Percentiles rank a stretch among this genome's conserved stretches.
Conservation (phyloP, 208 protist genomes). For the Leishmania turanica region DNA sequence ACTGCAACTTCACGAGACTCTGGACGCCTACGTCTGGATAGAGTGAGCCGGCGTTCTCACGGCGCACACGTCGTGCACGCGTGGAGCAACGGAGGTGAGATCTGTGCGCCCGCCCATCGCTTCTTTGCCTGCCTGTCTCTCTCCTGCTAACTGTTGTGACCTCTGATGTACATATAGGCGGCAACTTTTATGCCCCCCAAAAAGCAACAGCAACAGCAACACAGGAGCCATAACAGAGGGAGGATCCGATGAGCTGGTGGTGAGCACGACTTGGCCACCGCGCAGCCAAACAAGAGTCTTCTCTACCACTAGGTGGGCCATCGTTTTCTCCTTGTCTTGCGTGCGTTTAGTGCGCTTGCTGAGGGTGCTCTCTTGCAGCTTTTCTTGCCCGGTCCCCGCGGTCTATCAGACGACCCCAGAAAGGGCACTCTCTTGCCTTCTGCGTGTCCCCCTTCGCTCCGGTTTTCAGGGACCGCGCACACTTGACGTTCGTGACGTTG, state of each 20-base stretch:
- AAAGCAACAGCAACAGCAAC: background rate
- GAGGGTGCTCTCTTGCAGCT: background rate
- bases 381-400: background rate
- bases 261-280: background rate
- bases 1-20: constrained; percentile 12
- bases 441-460: background rate
- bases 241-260: background rate
- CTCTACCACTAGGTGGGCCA: background rate
- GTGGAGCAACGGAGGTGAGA: background rate
- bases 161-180: constrained; percentile 5
- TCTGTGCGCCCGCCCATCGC: background rate
- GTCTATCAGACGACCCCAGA: background rate
- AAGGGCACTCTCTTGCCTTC: background rate
- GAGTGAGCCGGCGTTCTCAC: background rate
- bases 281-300: background rate
- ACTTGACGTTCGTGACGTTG: background rate
- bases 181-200: background rate
- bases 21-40: constrained; percentile 29
- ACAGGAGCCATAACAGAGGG: background rate
- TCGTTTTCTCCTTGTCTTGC: background rate
- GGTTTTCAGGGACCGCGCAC: background rate
- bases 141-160: background rate
- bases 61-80: background rate
- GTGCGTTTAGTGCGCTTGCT: background rate
- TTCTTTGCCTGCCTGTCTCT: background rate